phyloP scores from a whole-genome alignment of 1,139 yeast species.

The Hansenula lynferdii region DNA sequence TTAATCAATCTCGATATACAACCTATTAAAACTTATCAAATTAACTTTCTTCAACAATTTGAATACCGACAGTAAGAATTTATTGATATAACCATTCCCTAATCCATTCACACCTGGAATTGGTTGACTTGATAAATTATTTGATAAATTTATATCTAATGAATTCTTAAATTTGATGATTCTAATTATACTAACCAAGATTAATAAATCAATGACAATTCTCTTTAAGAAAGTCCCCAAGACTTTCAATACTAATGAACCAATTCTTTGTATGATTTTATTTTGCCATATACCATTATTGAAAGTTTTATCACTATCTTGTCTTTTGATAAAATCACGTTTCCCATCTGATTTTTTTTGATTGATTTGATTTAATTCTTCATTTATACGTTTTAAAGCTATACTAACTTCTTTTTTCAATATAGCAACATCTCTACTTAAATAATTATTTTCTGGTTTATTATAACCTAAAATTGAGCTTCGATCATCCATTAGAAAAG shows the following conservation, averaged over 20 bases:
- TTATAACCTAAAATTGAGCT: conserved; percentile 9
- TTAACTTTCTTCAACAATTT: conserved; percentile 12
- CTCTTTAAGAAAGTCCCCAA: conserved; percentile 11
- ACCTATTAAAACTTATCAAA: conserved; percentile 14
- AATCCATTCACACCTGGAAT: neutral
- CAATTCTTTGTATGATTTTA: conserved; percentile 8
- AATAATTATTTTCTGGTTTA: conserved; percentile 6
- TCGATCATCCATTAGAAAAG: conserved; percentile 8
- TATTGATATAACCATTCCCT: conserved; percentile 8
- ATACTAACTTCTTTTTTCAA: conserved; percentile 18
- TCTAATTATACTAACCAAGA: conserved; percentile 16
- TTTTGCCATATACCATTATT: conserved; percentile 2
- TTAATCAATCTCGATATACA: conserved; percentile 17
- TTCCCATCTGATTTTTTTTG: neutral
- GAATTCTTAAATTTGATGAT: conserved; percentile 17
- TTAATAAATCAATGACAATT: conserved; percentile 12
- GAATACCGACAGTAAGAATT: conserved; percentile 9
- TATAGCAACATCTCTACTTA: conserved; percentile 15
- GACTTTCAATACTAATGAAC: conserved; percentile 5
- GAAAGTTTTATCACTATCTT: neutral
- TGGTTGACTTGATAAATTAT: neutral
- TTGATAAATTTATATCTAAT: conserved; percentile 7
- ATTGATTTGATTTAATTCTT: conserved; percentile 10
- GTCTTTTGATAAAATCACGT: neutral
- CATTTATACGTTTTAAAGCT: conserved; percentile 16